Evolutionary conservation across 1,284 basidiomycete genomes (phyloP).

Genomic region (Tetrapyrgos nigripes): DNA sequence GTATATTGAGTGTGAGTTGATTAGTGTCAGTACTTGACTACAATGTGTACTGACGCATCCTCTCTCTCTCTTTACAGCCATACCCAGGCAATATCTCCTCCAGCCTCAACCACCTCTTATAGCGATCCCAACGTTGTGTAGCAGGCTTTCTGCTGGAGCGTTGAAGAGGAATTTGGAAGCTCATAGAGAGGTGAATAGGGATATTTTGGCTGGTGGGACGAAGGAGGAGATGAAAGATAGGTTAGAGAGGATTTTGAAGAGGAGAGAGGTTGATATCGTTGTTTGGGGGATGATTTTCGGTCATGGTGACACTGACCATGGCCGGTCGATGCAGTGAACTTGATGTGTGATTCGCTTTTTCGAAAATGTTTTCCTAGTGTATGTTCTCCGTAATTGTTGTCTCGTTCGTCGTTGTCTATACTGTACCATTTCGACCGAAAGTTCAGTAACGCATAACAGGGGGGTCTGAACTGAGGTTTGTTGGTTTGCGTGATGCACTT

Average conservation of each 20-base stretch:
- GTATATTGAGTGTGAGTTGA: constrained; percentile 56
- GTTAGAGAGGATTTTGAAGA: constrained; percentile 44
- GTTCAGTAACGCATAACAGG: too few species aligned
- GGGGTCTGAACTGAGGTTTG: too few species aligned
- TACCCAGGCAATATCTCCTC: constrained; percentile 52
- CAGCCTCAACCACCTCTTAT: constrained; percentile 56
- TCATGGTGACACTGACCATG: too few species aligned
- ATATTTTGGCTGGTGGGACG: constrained; percentile 32
- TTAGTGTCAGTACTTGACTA: background rate
- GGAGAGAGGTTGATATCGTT: constrained; percentile 52
- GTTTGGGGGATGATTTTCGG: constrained; percentile 53
- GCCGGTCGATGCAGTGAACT: background rate
- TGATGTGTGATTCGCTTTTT: background rate
- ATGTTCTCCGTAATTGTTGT: too few species aligned
- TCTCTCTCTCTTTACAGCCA: constrained; percentile 10
- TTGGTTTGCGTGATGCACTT: too few species aligned
- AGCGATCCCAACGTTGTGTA: constrained; percentile 46
- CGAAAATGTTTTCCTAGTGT: background rate
- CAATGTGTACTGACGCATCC: background rate
- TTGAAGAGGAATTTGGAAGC: constrained; percentile 62
- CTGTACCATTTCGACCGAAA: too few species aligned
- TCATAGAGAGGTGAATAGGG: constrained; percentile 35
- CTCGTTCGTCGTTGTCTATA: too few species aligned
- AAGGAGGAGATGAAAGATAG: constrained; percentile 48
- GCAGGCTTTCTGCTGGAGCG: constrained; percentile 48